A percentile compares a stretch with the other conserved stretches of the same genome.
These are phyloP conservation scores for Planoprotostelium fungivorum DNA, from an alignment of 78 protist genomes.

Conservation along the genomic window DNA sequence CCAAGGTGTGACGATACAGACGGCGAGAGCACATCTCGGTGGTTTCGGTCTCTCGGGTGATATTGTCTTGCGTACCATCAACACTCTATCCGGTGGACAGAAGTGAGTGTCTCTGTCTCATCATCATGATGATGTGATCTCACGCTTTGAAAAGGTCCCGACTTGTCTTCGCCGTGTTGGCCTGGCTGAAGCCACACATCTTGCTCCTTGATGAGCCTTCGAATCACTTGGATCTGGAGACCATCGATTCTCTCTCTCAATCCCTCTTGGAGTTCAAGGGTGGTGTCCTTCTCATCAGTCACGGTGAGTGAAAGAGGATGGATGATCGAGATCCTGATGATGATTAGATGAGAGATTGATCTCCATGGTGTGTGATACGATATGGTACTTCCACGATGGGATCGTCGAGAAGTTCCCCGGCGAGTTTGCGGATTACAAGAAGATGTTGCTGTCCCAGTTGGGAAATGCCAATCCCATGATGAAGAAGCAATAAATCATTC, in stretches of 20 bases:
- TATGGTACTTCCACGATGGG: slow-evolving; percentile 15
- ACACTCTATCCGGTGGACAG: slow-evolving; percentile 91
- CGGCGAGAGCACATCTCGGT: slow-evolving; percentile 73
- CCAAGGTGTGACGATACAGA: slow-evolving; percentile 63
- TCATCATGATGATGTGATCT: background rate
- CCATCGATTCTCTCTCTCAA: slow-evolving; percentile 71
- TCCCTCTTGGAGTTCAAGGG: slow-evolving; percentile 73
- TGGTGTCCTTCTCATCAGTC: slow-evolving; percentile 71
- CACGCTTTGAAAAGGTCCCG: slow-evolving; percentile 19
- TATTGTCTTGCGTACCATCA: slow-evolving; percentile 70
- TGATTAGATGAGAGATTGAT: slow-evolving; percentile 20
- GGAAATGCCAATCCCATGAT: background rate
- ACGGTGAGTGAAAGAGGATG: slow-evolving; percentile 47
- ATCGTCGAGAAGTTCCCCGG: slow-evolving; percentile 32
- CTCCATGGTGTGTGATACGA: slow-evolving; percentile 13
- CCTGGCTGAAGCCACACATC: slow-evolving; percentile 66
- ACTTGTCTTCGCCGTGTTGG: slow-evolving; percentile 68
- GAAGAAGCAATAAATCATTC: no score
- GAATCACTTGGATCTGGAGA: slow-evolving; percentile 89
- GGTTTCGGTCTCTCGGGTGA: slow-evolving; percentile 76
- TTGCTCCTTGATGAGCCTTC: slow-evolving; percentile 94
- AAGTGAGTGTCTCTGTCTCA: slow-evolving; percentile 39
- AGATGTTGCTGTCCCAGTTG: background rate
- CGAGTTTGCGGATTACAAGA: slow-evolving; percentile 49
- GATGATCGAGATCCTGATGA: background rate